phyloP scores from a whole-genome alignment of 2,329 filamentous ascomycete species.

The Colletotrichum nymphaeae region DNA sequence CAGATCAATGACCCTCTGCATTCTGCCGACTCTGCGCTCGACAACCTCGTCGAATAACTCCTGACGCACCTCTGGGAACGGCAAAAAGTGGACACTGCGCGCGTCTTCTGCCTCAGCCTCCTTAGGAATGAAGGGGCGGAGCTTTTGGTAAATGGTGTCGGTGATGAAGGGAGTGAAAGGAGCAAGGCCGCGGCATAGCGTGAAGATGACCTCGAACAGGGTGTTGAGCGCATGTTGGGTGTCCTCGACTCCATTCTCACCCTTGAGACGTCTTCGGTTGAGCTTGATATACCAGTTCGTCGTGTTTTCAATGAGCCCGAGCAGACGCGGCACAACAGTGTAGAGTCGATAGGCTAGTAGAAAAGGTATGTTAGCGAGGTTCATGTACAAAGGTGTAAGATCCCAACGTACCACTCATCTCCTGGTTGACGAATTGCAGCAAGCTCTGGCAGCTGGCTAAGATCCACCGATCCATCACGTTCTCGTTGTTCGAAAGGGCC shows the following conservation, averaged over 20 bases:
- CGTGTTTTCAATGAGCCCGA: constrained; percentile 89
- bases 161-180: constrained; percentile 97
- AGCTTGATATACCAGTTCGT: constrained; percentile 99
- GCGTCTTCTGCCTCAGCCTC: constrained; percentile 75
- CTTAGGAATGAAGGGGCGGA: constrained; percentile 85
- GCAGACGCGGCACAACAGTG: constrained; percentile 88
- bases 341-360: constrained; percentile 78
- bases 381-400: background rate
- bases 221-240: constrained; percentile 93
- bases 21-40: constrained; percentile 86
- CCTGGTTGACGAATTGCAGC: constrained; percentile 89
- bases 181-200: constrained; percentile 86
- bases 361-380: background rate
- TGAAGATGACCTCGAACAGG: constrained; percentile 92
- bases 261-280: constrained; percentile 91
- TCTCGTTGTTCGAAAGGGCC: constrained; percentile 80
- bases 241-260: constrained; percentile 86
- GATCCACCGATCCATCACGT: constrained; percentile 98
- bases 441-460: constrained; percentile 92
- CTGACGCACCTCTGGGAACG: constrained; percentile 88
- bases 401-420: constrained; percentile 78
- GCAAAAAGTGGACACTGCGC: constrained; percentile 91
- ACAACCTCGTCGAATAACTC: constrained; percentile 89
- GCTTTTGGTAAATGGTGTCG: constrained; percentile 90
- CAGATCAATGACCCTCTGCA: constrained; percentile 97